These are phyloP conservation scores for Vicia faba DNA, from an alignment of 306 rosid species.

Conservation along the genomic window DNA sequence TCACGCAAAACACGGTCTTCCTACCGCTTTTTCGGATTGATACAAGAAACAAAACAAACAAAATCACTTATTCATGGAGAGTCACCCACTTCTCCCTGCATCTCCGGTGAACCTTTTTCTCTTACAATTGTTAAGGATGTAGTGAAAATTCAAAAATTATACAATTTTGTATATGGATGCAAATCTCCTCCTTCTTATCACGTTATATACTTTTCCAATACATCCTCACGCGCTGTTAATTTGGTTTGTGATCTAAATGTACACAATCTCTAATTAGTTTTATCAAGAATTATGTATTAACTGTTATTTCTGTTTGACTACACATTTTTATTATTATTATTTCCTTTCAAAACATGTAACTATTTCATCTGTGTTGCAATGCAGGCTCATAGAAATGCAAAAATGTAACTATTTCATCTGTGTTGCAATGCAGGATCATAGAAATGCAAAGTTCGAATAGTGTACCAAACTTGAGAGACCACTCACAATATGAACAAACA, in stretches of 20 bases:
- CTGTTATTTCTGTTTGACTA: too few relatives aligned
- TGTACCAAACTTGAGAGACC: slow-evolving; percentile 14
- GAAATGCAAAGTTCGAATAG: slow-evolving; percentile 12
- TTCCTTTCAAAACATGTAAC: not conserved
- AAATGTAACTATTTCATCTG: not conserved
- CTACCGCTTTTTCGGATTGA: slow-evolving; percentile 3
- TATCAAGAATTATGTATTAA: too few relatives aligned
- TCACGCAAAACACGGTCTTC: slow-evolving; percentile 27
- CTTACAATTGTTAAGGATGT: too few relatives aligned
- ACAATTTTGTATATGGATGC: too few relatives aligned
- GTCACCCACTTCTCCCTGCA: too few relatives aligned
- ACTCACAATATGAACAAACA: not conserved
- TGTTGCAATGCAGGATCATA: not conserved
- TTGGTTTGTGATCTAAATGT: too few relatives aligned
- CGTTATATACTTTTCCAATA: too few relatives aligned
- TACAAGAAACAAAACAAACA: slow-evolving; percentile 10
- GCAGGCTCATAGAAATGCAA: slow-evolving; percentile 13
- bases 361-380: not conserved
- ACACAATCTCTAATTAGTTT: not conserved
- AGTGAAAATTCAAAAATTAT: too few relatives aligned
- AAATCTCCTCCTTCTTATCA: too few relatives aligned
- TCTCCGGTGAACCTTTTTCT: too few relatives aligned
- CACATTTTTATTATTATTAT: not conserved
- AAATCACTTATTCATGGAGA: too few relatives aligned
- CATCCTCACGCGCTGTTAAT: too few relatives aligned